Evolutionary conservation across 2,329 filamentous ascomycete species (phyloP), one percentile per base, ranked within the genome.

Genomic region (Colletotrichum agaves): DNA sequence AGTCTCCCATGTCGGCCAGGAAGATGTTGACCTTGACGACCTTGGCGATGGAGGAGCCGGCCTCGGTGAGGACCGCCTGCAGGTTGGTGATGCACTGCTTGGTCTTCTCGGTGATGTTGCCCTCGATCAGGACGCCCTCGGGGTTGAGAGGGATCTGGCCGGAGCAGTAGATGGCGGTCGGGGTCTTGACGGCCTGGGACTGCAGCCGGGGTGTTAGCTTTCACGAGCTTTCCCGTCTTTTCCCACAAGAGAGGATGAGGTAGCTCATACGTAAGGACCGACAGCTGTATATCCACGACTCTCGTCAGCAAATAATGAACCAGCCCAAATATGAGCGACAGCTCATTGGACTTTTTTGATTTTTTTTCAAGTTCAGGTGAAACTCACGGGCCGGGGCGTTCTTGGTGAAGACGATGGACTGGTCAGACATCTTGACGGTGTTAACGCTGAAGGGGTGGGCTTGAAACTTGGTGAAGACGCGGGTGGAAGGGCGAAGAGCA

Each of bases 21-120:
- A 98, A 98, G 77, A 97, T 91, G 78, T 90, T 93, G 74, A 94
- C 92, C 87, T 98, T 97, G 82, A 98, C 92, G 52, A 97, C 91
- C 80, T 90, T 92, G 71, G 88, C 81, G 67, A 98, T 86, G 59
- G 87, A 88, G 21, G 92, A 94, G 61, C 93, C 93, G 23, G 94
- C 93, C 74, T 90, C 93, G 69, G 89, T 87, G 58, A 98, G 88
- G 64, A 98, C 93, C 47, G 92, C 92, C 79, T 91, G 87, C 76
- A 98, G 87, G 81, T 97, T 97, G 80, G 91, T 84, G 79, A 93
- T 85, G 80, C 86, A 88, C 72, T 85, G 82, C 59, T 81, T 81
- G 31, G 88, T 90, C 82, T 89, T 88, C 73, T 94, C 83, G 75
- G 83, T 83, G 72, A 91, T 90, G 73, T 82, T 83, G 71, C 87